Base-by-base conservation (phyloP, 331 rosid genomes). In the Malus hybrid region DNA sequence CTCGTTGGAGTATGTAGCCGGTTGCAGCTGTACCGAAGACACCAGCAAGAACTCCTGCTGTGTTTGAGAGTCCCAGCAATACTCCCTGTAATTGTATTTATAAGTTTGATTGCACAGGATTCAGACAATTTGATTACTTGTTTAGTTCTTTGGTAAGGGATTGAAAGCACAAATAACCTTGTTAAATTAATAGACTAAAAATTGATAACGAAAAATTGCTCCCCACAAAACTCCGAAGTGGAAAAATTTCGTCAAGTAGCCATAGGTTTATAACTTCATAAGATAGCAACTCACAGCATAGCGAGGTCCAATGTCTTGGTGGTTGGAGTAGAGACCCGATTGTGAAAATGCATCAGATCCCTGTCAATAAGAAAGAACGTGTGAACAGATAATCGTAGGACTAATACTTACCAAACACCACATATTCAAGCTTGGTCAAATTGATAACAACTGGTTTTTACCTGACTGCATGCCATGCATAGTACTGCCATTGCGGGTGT, bases 391-490 rank as follows among this genome's bases (percentile, higher is more conserved):
- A 59, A 59, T 27, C 42, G 5, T 14, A 22, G 16, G 39, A 22
- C 19, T 59, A 62, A 39, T 10, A 39, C 28, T 61, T 18, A 10
- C 28, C 68, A n/a, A 39, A 39, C 46, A 39, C 3, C 46, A 39
- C 44, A 36, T 8, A 39, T 39, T 39, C 46, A 39, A 39, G 46
- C 46, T 39, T 0, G 46, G 46, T 39, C 0, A 4, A 39, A 39
- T 9, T 9, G 46, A 39, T 18, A 10, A 16, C 68, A 32, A 68
- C 66, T 54, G 63, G 81, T 36, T 74, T 80, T 67, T 77, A 94
- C 99, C 97, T 94, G 97, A 88, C 97, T 86, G 86, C 97, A 94
- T 59, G 97, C 91, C 97, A 94, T 92, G 87, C 93, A 92, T 27
- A 87, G 76, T 55, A 90, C 97, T 81, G 97, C 97, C 93, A 90